Conservation (phyloP, 805 yeast genomes). For the Hanseniaspora occidentalis region DNA sequence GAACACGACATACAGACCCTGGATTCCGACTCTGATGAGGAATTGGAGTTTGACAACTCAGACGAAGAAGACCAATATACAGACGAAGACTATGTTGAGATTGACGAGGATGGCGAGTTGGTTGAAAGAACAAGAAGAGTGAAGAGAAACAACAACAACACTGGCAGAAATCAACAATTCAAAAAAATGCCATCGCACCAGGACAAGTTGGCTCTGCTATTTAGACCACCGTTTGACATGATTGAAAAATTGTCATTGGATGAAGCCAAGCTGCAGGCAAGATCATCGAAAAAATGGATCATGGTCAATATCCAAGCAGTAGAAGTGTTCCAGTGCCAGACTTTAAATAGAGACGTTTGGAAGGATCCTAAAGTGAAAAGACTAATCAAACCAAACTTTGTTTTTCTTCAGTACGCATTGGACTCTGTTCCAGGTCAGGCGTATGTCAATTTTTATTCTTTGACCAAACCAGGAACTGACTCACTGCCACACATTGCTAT, state of each 20-base stretch:
- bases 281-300: constrained; percentile 58
- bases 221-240: constrained; percentile 89
- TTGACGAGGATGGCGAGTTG: constrained; percentile 4
- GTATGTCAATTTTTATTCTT: constrained; percentile 62
- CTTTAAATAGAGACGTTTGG: constrained; percentile 90
- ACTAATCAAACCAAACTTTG: constrained; percentile 51
- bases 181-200: constrained; percentile 37
- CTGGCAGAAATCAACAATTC: constrained; percentile 18
- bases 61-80: constrained; percentile 6
- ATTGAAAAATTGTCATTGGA: constrained; percentile 48
- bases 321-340: constrained; percentile 78
- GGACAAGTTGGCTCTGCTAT: constrained; percentile 64
- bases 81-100: constrained; percentile 5
- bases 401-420: constrained; percentile 75
- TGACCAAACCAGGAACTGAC: constrained; percentile 28
- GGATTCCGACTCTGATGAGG: constrained; percentile 9
- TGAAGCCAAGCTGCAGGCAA: constrained; percentile 56
- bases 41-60: background rate
- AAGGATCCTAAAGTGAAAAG: constrained; percentile 52
- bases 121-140: constrained; percentile 21
- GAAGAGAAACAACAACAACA: constrained; percentile 13
- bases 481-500: constrained; percentile 79
- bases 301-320: constrained; percentile 80
- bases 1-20: constrained; percentile 22
- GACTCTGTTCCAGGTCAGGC: constrained; percentile 65